Conservation (phyloP, 495 filamentous ascomycete genomes). For the Aspergillus kassunensis region DNA sequence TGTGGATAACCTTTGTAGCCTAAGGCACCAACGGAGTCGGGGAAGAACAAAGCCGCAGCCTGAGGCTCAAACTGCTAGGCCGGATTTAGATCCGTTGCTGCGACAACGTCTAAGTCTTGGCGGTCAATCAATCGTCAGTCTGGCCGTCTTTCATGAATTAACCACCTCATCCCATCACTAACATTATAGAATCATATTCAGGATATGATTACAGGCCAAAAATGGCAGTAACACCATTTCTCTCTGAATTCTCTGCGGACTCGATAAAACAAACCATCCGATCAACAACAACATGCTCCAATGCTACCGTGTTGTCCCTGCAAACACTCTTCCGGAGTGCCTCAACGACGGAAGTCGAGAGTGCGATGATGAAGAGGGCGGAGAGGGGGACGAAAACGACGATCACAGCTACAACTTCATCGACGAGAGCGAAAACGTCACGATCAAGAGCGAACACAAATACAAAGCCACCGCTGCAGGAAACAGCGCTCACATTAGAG, state of each 20-base stretch:
- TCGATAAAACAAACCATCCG: conserved; percentile 47
- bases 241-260: conserved; percentile 34
- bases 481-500: conserved; percentile 26
- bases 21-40: conserved; percentile 10
- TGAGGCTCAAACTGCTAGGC: conserved; percentile 19
- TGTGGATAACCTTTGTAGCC: conserved; percentile 2
- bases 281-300: conserved; percentile 46
- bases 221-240: conserved; percentile 41
- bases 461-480: conserved; percentile 27
- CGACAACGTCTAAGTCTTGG: conserved; percentile 35
- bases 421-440: conserved; percentile 27
- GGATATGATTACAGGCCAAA: conserved; percentile 1
- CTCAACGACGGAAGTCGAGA: conserved; percentile 23
- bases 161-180: background rate
- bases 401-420: background rate
- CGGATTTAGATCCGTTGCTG: conserved; percentile 27
- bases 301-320: conserved; percentile 43
- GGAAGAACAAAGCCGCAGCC: too few relatives aligned
- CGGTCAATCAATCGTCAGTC: conserved; percentile 7
- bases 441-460: conserved; percentile 27
- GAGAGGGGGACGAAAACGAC: conserved; percentile 23
- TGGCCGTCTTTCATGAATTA: background rate
- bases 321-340: conserved; percentile 40
- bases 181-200: background rate
- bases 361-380: conserved; percentile 4